Conservation (phyloP, 2,329 filamentous ascomycete species). For the Dothistroma septosporum region DNA sequence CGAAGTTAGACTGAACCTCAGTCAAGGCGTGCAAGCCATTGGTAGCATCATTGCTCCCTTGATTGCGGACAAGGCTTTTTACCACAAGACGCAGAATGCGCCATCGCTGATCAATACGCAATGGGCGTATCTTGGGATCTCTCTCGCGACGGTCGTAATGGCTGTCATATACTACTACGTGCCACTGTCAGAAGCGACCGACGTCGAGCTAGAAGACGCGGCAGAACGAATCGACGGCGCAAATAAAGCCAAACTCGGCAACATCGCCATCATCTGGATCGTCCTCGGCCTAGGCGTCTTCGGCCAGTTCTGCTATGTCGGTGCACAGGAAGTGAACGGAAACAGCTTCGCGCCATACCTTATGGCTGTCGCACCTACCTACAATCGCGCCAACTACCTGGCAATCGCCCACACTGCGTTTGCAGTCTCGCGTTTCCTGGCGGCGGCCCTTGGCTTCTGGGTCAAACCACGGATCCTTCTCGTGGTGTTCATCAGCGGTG, state of each 20-base stretch:
- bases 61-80: slow-evolving; percentile 56
- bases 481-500: slow-evolving; percentile 50
- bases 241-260: slow-evolving; percentile 44
- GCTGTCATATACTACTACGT: slow-evolving; percentile 59
- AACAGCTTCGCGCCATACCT: slow-evolving; percentile 48
- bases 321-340: slow-evolving; percentile 55
- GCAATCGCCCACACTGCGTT: slow-evolving; percentile 57
- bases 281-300: slow-evolving; percentile 53
- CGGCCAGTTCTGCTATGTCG: slow-evolving; percentile 58
- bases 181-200: slow-evolving; percentile 59
- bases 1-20: slow-evolving; percentile 57
- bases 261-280: slow-evolving; percentile 52
- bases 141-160: slow-evolving; percentile 56
- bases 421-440: slow-evolving; percentile 54
- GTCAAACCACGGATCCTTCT: slow-evolving; percentile 58
- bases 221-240: slow-evolving; percentile 50
- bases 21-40: slow-evolving; percentile 58
- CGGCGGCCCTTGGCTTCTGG: slow-evolving; percentile 51
- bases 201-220: slow-evolving; percentile 55
- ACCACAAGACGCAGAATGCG: slow-evolving; percentile 45
- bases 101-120: slow-evolving; percentile 57
- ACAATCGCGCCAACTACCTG: slow-evolving; percentile 41
- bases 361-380: slow-evolving; percentile 34
- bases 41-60: slow-evolving; percentile 58
- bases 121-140: slow-evolving; percentile 62